These are phyloP conservation scores for Lactuca sativa DNA, from an alignment of 129 eudicot genomes.

Conservation along the genomic window DNA sequence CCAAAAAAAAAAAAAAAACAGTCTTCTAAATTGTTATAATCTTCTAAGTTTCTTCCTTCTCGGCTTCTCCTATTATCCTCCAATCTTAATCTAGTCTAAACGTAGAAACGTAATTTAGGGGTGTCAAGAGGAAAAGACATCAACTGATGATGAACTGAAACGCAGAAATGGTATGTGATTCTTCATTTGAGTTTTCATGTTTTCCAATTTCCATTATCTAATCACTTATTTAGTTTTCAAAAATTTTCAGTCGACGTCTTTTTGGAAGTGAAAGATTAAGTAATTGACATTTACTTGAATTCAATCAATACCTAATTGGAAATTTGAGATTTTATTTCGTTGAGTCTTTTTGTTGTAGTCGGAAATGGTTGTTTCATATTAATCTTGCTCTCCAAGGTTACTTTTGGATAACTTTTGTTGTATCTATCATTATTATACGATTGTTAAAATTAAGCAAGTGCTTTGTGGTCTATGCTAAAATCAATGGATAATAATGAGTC, in stretches of 20 bases:
- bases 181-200: too few species aligned
- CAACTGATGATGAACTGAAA: too few species aligned
- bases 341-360: conserved; percentile 27
- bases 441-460: conserved; percentile 1
- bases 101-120: too few species aligned
- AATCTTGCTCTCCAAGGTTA: conserved; percentile 47
- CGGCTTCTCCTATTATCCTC: too few species aligned
- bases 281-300: conserved; percentile 8
- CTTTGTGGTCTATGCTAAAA: conserved; percentile 14
- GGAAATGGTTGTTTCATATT: conserved; percentile 46
- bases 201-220: neutral
- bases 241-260: neutral
- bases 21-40: too few species aligned
- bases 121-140: too few species aligned
- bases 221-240: conserved; percentile 1
- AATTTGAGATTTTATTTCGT: conserved; percentile 13
- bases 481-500: conserved; percentile 44
- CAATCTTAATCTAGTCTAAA: too few species aligned
- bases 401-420: neutral
- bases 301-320: conserved; percentile 6
- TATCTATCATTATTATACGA: neutral
- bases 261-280: neutral
- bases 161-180: too few species aligned
- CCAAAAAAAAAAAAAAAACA: too few species aligned
- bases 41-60: too few species aligned